Base-by-base conservation (phyloP, 148 eudicot genomes). In the Arctostaphylos glauca region DNA sequence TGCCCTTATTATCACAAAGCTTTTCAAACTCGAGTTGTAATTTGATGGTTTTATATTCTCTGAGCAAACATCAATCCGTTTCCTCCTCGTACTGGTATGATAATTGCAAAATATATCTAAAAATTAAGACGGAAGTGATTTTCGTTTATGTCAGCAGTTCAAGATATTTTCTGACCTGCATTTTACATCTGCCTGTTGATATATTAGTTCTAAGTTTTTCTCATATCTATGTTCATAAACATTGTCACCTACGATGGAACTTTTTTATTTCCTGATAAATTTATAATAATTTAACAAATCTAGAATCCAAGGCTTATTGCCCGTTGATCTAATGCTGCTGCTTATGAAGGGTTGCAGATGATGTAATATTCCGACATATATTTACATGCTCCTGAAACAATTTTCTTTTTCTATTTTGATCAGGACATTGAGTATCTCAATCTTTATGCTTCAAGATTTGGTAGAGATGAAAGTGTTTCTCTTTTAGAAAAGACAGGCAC, bases 371-470 rank as follows among this genome's bases (percentile, higher is more conserved):
- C 14, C 49, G 59, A 3, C 18, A 1, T 16, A 18, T 64, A 5
- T 9, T 5, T 77, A 4, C 56, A 43, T 62, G 64, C 56, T 53
- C 48, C 48, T 21, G 5, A 73, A 53, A 0, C 73, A 14, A 56
- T 48, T 38, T 66, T 12, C 19, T 54, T 10, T 64, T 81, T 14
- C 44, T 78, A 47, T 76, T 50, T 53, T 64, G 76, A 41, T 62
- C 84, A 96, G 99, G 99, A 96, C 88, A 88, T 93, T 7, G 99
- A 96, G 86, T 96, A 96, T 86, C 91, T 96, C 73, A 94, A 84
- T 85, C 98, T 96, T 43, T 96, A 96, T 76, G 91, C 96, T 18
- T 90, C 97, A 81, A 91, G 88, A 87, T 93, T 84, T 68, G 99
- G 99, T 78, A 87, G 98, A 80, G 94, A 90, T 53, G 99, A 96